phyloP scores from a whole-genome alignment of 352 stramenopile species.

The Globisporangium nagaii region DNA sequence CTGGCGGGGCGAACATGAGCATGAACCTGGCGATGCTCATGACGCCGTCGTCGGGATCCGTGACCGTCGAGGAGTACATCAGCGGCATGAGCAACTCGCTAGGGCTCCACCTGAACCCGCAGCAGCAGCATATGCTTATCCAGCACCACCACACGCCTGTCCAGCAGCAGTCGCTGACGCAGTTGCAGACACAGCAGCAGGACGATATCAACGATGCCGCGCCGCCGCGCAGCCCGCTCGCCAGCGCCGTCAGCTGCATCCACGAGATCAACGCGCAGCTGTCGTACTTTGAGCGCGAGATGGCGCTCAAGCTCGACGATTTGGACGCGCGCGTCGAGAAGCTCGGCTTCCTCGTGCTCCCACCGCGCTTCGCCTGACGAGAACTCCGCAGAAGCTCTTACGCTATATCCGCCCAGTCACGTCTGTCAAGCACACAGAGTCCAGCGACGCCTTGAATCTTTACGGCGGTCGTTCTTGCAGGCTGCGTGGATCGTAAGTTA shows the following conservation, averaged over 20 bases:
- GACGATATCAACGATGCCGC: conserved; percentile 1
- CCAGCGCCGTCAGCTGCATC: conserved; percentile 22
- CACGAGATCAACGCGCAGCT: conserved; percentile 44
- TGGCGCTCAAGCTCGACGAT: conserved; percentile 50
- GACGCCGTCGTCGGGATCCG: background rate
- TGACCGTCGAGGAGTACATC: conserved; percentile 30
- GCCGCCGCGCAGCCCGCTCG: conserved; percentile 14
- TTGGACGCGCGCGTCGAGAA: conserved; percentile 63
- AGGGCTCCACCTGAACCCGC: background rate
- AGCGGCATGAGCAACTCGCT: conserved; percentile 14
- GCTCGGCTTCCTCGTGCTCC: conserved; percentile 37
- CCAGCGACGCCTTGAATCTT: no score
- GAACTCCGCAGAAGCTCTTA: no score
- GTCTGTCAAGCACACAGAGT: no score
- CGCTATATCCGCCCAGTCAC: no score
- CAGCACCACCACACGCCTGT: background rate
- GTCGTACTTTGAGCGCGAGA: conserved; percentile 42
- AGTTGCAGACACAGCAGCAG: background rate
- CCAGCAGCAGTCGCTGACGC: conserved; percentile 3
- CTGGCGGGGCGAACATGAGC: background rate
- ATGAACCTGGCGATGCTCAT: background rate
- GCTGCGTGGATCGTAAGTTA: no score
- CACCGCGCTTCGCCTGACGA: conserved; percentile 16
- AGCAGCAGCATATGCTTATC: conserved; percentile 4
- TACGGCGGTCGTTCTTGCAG: no score